phyloP scores from a whole-genome alignment of 345 rosid species.

The Raphanus sativus region DNA sequence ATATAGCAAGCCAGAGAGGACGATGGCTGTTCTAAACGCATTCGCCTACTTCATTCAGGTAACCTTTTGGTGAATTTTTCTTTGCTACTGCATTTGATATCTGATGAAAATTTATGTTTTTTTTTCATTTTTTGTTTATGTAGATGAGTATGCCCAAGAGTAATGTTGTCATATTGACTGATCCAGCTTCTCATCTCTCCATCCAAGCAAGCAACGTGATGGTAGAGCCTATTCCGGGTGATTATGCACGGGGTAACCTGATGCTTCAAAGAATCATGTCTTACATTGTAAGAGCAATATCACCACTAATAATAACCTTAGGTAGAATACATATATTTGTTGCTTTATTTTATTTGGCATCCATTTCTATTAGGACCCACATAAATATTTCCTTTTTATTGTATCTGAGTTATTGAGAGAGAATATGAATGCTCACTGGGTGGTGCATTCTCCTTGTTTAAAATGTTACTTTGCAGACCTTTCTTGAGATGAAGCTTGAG shows the following conservation, averaged over 20 bases:
- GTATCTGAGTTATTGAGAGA: background rate
- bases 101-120: background rate
- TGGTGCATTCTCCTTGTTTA: background rate
- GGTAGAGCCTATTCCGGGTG: slow-evolving; percentile 69
- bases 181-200: slow-evolving; percentile 77
- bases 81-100: background rate
- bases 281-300: slow-evolving; percentile 90
- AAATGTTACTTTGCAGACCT: slow-evolving; percentile 47
- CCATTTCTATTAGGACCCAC: background rate
- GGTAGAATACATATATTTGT: slow-evolving; percentile 48
- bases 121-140: background rate
- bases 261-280: slow-evolving; percentile 99
- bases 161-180: slow-evolving; percentile 68
- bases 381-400: background rate
- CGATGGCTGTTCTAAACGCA: slow-evolving; percentile 67
- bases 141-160: slow-evolving; percentile 84
- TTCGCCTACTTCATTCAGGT: slow-evolving; percentile 81
- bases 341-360: background rate
- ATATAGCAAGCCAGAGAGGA: slow-evolving; percentile 64
- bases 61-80: slow-evolving; percentile 1
- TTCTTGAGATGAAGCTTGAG: slow-evolving; percentile 62
- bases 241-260: slow-evolving; percentile 80
- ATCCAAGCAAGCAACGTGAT: slow-evolving; percentile 52
- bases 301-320: slow-evolving; percentile 45
- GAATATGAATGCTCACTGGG: background rate